Evolutionary conservation across 768 basidiomycete species (phyloP).

Genomic region (Tylopilus sp.): DNA sequence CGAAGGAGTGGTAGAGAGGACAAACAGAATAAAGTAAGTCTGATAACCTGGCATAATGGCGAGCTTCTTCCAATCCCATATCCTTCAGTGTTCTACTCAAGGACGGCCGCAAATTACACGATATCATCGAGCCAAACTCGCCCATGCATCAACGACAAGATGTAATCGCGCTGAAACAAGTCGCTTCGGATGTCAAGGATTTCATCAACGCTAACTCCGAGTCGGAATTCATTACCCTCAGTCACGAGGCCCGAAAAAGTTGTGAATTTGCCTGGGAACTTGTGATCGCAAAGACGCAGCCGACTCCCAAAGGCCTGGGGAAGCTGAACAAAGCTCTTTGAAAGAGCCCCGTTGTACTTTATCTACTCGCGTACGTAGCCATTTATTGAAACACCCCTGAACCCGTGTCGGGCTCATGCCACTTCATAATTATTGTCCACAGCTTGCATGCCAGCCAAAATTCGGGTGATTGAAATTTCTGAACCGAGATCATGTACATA

Average conservation of each 20-base stretch:
- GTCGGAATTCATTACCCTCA: constrained; percentile 5
- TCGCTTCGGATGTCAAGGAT: constrained; percentile 25
- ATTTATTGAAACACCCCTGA: background rate
- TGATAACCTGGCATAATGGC: background rate
- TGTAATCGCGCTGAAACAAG: constrained; percentile 23
- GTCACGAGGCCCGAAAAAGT: constrained; percentile 22
- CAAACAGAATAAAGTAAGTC: constrained; percentile 36
- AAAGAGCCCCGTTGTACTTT: background rate
- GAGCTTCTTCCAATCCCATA: background rate
- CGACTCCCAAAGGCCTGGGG: background rate
- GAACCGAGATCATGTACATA: no score
- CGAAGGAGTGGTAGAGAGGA: constrained; percentile 31
- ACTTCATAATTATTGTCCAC: no score
- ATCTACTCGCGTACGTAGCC: background rate
- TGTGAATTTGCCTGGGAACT: constrained; percentile 32
- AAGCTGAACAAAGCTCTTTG: constrained; percentile 30
- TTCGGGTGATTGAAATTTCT: no score
- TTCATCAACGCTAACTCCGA: constrained; percentile 26
- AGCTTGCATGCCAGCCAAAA: no score
- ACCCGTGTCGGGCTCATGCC: no score
- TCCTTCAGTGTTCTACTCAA: constrained; percentile 28
- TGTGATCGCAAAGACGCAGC: constrained; percentile 25
- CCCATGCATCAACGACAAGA: constrained; percentile 27
- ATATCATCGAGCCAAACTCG: constrained; percentile 31
- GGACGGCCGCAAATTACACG: constrained; percentile 23